Evolutionary conservation across 331 rosid genomes (phyloP).

Genomic region (Acacia concinna): DNA sequence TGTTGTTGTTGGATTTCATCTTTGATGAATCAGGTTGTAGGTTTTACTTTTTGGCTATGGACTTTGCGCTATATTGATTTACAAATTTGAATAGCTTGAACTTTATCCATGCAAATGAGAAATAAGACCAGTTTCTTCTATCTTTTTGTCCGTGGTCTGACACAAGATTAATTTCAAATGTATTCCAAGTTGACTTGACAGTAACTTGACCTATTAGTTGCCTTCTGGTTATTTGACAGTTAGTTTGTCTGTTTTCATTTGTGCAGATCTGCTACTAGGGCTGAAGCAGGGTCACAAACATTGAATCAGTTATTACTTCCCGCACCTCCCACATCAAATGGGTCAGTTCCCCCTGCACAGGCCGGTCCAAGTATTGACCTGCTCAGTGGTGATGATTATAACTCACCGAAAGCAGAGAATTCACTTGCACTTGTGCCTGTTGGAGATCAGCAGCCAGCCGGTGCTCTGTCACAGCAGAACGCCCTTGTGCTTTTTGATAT

Average conservation of each 20-base stretch:
- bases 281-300: conserved; percentile 63
- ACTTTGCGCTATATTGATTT: neutral
- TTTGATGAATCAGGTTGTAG: conserved; percentile 3
- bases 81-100: conserved; percentile 10
- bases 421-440: conserved; percentile 92
- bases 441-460: conserved; percentile 61
- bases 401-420: conserved; percentile 71
- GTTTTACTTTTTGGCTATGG: conserved; percentile 19
- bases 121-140: neutral
- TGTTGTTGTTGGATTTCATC: conserved; percentile 6
- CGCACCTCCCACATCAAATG: conserved; percentile 66
- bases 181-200: conserved; percentile 10
- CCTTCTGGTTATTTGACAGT: conserved; percentile 36
- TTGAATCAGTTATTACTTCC: conserved; percentile 79
- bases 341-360: conserved; percentile 42
- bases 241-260: conserved; percentile 22
- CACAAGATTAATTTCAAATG: conserved; percentile 14
- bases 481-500: conserved; percentile 86
- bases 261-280: conserved; percentile 62
- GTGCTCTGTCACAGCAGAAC: conserved; percentile 67
- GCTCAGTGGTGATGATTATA: conserved; percentile 91
- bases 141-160: neutral
- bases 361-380: conserved; percentile 77
- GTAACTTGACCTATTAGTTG: conserved; percentile 21
- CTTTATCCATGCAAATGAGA: neutral